Conservation (phyloP, 1,139 yeast genomes). For the Taphrina betulina region DNA sequence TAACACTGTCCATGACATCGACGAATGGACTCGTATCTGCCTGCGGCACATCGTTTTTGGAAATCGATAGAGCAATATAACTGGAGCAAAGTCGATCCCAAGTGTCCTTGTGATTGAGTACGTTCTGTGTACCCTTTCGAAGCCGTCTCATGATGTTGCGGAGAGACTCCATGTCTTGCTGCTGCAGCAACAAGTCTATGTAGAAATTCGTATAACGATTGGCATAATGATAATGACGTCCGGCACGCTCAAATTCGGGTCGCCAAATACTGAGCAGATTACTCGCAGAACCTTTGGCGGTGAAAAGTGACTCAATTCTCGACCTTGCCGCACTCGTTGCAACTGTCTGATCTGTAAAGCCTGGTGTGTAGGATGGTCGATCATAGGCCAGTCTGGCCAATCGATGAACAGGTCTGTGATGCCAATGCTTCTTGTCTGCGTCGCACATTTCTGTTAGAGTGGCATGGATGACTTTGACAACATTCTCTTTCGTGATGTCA, state of each 20-base stretch:
- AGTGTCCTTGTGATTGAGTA: conserved; percentile 59
- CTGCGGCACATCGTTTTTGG: background rate
- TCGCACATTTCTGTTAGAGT: conserved; percentile 45
- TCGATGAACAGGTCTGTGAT: conserved; percentile 77
- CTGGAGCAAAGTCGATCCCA: conserved; percentile 59
- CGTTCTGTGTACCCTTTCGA: conserved; percentile 71
- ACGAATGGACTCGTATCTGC: conserved; percentile 1
- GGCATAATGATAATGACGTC: conserved; percentile 82
- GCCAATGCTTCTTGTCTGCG: conserved; percentile 85
- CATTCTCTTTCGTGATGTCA: conserved; percentile 31
- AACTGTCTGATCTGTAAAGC: conserved; percentile 52
- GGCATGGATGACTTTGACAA: conserved; percentile 9
- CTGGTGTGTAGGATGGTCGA: conserved; percentile 39
- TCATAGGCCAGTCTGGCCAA: conserved; percentile 56
- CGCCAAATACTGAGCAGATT: conserved; percentile 87
- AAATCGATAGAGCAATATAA: background rate
- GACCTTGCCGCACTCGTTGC: conserved; percentile 57
- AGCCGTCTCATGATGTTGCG: conserved; percentile 65
- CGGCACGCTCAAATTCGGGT: conserved; percentile 87
- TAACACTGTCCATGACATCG: conserved; percentile 9
- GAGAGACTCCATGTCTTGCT: conserved; percentile 60
- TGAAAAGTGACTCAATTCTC: conserved; percentile 45
- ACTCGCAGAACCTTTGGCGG: conserved; percentile 65
- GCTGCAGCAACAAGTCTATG: conserved; percentile 55
- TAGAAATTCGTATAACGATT: conserved; percentile 66